Base-by-base conservation (phyloP, 1,284 basidiomycete genomes). In the Ceratobasidium sp. region DNA sequence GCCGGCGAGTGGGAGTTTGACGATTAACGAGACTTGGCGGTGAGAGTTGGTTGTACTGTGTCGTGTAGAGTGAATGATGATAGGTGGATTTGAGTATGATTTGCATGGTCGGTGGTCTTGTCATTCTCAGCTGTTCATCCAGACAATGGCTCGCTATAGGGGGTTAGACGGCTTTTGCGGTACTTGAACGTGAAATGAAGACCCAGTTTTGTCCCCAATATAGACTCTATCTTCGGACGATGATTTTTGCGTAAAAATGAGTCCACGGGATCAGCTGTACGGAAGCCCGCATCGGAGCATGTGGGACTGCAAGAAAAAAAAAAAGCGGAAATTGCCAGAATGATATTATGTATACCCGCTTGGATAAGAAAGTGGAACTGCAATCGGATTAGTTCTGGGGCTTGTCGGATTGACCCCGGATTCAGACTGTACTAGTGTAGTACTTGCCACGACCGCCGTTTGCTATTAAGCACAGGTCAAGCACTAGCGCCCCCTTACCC, bases 11-110 rank as follows among this genome's bases (percentile, higher is more conserved):
- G 79, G 79, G 40, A 68, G 71, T 18, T 66, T 71, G 66, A 75
- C 46, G 58, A 55, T 80, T 40, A 80, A 69, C 55, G 79, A 80
- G 70, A 68, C 53, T 39, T 81, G 80, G 80, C 77, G 80, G 33
- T 81, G 66, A 78, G 26, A 5, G 26, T 4, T 33, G 33, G 33
- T 33, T 33, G 33, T 33, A 33, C 33, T 33, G 33, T 33, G 4
- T 33, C 4, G 33, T 33, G 58, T 61, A 61, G 23, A 15, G 58
- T 28, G 15, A 26, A 61, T 61, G 9, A 49, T 49, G 9, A 13
- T 6, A 46, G 7, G 46, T 49, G 2, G 7, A 49, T 33, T 4
- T 4, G 33, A 4, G 33, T 33, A 33, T 33, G 33, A 33, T 4
- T 33, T 33, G 33, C 4, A 33, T 33, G 4, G n/a, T 33, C 33